Evolutionary conservation across 345 rosid genomes (phyloP), one percentile per base, ranked within the genome.

Genomic region (Angophora floribunda): DNA sequence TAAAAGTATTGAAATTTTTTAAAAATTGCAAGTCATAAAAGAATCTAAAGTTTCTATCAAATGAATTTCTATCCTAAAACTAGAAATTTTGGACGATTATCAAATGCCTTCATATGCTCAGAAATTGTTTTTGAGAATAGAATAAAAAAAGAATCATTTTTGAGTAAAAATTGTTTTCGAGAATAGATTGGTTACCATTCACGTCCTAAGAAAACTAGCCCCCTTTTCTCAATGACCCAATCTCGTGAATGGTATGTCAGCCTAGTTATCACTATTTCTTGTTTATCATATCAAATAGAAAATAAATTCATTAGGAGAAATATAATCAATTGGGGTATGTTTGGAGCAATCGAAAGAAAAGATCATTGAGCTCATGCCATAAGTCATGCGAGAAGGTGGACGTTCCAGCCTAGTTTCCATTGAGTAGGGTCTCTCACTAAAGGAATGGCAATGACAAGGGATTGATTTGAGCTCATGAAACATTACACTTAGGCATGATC

Each of bases 201-300:
- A 4, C 41, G 41, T 36, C 41, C 41, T 36, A 95, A 88, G 89
- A 95, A 95, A 17, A 96, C 95, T 50, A 99, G 98, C 32, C 99
- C 99, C 85, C 91, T 95, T 90, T 91, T 94, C 92, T 95, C 98
- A 85, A 97, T 92, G 49, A 96, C 93, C 98, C 96, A 97, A 32
- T 96, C 92, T 91, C 96, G 98, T 30, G 96, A 85, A 90, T 93
- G 95, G 91, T 91, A 95, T 44, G 99, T 90, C 10, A 95, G 88
- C 5, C 97, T 97, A 5, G 97, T 97, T 91, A 95, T 99, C 88
- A 94, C 90, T 82, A 97, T 88, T 61, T 99, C 98, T 98, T 97
- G 13, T 85, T 36, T 52, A 11, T 50, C 26, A 30, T 19, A 49
- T 30, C 5, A 57, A 49, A 52, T 28, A 67, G 17, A 11, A 36